Evolutionary conservation across 805 yeast genomes (phyloP).

Genomic region (Tanozyma kutaoensis): DNA sequence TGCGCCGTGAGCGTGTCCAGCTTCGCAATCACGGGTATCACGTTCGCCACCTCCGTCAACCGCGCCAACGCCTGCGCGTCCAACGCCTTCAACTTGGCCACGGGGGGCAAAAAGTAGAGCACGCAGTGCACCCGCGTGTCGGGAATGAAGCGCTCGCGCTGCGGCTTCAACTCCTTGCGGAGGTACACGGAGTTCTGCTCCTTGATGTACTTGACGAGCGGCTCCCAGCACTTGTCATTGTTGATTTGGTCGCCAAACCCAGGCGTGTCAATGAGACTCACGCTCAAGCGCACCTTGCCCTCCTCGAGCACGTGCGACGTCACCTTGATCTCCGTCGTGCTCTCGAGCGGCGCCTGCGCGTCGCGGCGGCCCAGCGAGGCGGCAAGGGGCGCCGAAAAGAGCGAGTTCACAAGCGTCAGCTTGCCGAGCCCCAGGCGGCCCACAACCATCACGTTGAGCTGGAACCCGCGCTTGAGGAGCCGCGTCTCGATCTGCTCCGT

Average conservation of each 20-base stretch:
- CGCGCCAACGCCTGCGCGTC: constrained; percentile 76
- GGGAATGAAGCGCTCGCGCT: constrained; percentile 67
- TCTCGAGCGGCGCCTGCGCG: constrained; percentile 60
- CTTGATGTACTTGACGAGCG: constrained; percentile 83
- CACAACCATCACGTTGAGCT: constrained; percentile 87
- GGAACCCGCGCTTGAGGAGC: constrained; percentile 83
- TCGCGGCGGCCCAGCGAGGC: constrained; percentile 60
- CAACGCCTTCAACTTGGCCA: constrained; percentile 69
- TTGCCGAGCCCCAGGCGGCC: constrained; percentile 90
- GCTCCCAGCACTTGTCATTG: constrained; percentile 95
- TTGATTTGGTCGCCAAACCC: constrained; percentile 97
- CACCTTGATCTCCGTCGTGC: constrained; percentile 76
- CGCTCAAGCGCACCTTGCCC: constrained; percentile 73
- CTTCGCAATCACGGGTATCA: constrained; percentile 91
- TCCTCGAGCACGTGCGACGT: constrained; percentile 62
- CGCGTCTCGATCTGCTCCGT: constrained; percentile 92
- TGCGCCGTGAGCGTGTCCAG: constrained; percentile 78
- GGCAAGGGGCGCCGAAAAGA: constrained; percentile 73
- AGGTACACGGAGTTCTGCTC: constrained; percentile 88
- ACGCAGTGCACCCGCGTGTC: constrained; percentile 94
- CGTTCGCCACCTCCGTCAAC: constrained; percentile 81
- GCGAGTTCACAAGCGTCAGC: constrained; percentile 80
- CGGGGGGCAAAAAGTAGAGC: constrained; percentile 66
- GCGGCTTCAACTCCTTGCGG: constrained; percentile 90
- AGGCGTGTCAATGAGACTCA: constrained; percentile 91